phyloP scores from a whole-genome alignment of 1,139 yeast species.

The Candida tropicalis region DNA sequence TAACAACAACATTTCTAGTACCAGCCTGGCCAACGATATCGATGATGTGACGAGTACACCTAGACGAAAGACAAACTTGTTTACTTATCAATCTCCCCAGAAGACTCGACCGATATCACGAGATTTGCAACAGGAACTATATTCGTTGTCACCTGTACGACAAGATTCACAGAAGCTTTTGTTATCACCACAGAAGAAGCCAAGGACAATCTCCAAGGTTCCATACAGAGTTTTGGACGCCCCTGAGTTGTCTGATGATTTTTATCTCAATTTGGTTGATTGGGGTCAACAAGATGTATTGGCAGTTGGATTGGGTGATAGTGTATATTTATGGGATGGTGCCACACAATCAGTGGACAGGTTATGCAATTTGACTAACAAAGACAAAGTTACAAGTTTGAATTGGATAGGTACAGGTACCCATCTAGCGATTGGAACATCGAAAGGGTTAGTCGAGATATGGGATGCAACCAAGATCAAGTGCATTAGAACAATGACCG shows the following conservation, averaged over 20 bases:
- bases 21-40: conserved; percentile 8
- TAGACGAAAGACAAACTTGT: conserved; percentile 59
- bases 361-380: conserved; percentile 66
- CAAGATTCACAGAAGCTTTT: conserved; percentile 82
- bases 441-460: conserved; percentile 83
- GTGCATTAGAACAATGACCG: conserved; percentile 88
- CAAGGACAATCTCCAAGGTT: conserved; percentile 76
- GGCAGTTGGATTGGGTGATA: conserved; percentile 88
- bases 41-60: conserved; percentile 46
- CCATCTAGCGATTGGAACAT: conserved; percentile 91
- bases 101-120: conserved; percentile 61
- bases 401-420: conserved; percentile 96
- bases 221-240: conserved; percentile 96
- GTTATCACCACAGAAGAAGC: conserved; percentile 78
- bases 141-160: conserved; percentile 84
- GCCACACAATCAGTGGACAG: conserved; percentile 81
- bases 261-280: conserved; percentile 86
- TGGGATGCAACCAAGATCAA: conserved; percentile 92
- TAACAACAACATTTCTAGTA: background rate
- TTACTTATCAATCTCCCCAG: conserved; percentile 72
- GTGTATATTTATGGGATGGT: conserved; percentile 92
- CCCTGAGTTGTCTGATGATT: conserved; percentile 93
- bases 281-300: conserved; percentile 93
- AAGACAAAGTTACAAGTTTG: conserved; percentile 76
- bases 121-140: conserved; percentile 70